These are phyloP conservation scores for Gillenia trifoliata DNA, from an alignment of 306 rosid species.

Conservation along the genomic window DNA sequence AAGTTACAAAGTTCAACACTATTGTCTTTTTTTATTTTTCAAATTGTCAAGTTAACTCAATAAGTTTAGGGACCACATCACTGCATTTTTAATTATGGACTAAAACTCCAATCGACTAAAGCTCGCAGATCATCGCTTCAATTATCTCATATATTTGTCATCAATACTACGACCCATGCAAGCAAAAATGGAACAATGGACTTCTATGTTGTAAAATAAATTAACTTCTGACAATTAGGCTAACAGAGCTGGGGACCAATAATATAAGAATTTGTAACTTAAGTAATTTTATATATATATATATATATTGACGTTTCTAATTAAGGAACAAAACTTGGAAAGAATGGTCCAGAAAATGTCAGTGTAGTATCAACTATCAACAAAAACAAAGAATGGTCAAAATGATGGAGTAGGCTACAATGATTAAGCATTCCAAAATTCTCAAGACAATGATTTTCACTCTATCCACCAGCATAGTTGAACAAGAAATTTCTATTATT, in stretches of 20 bases:
- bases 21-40: no score
- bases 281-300: no score
- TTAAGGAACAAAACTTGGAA: not conserved
- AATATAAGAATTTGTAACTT: not conserved
- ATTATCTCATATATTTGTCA: no score
- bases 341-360: slow-evolving; percentile 1
- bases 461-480: not conserved
- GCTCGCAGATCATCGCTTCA: no score
- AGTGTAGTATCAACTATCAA: not conserved
- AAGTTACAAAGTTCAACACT: no score
- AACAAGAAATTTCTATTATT: not conserved
- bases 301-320: not conserved
- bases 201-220: no score
- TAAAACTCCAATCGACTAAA: no score
- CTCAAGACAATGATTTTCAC: not conserved
- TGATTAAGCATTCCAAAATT: not conserved
- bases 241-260: not conserved
- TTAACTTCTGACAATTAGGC: not conserved
- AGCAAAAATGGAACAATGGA: no score
- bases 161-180: no score
- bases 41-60: no score
- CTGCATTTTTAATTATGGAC: no score
- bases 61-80: no score
- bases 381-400: not conserved
- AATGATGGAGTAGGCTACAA: not conserved